These are phyloP conservation scores for Chimonanthus salicifolius DNA, from an alignment of 164 flowering plant species.

Conservation along the genomic window DNA sequence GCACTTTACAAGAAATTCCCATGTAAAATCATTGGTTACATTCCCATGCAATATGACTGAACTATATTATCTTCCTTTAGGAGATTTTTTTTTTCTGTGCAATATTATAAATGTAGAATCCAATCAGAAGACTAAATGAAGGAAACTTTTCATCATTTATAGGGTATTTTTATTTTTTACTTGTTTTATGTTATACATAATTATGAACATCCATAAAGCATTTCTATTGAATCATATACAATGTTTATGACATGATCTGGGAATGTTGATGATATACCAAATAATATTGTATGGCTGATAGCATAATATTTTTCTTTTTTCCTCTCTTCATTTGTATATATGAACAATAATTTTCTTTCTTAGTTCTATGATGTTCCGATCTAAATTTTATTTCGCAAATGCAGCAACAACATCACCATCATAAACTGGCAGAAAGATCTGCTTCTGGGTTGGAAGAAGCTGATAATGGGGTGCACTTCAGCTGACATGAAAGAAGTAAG, in stretches of 20 bases:
- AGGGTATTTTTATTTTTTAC: too few relatives aligned
- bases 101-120: too few relatives aligned
- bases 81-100: background rate
- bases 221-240: background rate
- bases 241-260: background rate
- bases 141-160: too few relatives aligned
- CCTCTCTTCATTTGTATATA: background rate
- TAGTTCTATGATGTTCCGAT: background rate
- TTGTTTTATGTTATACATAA: too few relatives aligned
- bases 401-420: constrained; percentile 70
- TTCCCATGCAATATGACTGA: too few relatives aligned
- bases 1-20: too few relatives aligned
- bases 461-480: constrained; percentile 89
- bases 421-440: constrained; percentile 60
- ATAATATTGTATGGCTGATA: background rate
- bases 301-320: background rate
- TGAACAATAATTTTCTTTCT: background rate
- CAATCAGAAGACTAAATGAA: too few relatives aligned
- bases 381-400: background rate
- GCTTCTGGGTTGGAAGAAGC: constrained; percentile 76
- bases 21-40: too few relatives aligned
- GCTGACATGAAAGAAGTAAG: constrained; percentile 71
- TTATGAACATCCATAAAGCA: background rate
- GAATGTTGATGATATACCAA: background rate
- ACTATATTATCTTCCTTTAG: background rate